Evolutionary conservation across 176 grass and related monocot genomes (phyloP), one percentile per base, ranked within the genome.

Genomic region (Eragrostis curvula): DNA sequence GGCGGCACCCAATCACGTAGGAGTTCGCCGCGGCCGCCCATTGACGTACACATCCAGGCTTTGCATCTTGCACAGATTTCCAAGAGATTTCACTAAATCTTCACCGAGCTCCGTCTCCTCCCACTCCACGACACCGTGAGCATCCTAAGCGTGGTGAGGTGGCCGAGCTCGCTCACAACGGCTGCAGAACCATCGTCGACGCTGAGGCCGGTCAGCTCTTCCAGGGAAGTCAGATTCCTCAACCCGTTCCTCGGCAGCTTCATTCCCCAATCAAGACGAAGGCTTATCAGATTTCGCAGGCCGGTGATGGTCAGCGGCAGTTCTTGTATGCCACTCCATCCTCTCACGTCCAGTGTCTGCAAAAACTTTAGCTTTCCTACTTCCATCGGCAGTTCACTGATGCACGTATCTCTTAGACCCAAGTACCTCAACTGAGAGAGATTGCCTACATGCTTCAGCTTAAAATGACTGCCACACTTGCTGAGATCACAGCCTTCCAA

Each of bases 351-450:
- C 17, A 66, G 44, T 12, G 23, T 46, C 60, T 50, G 59, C 45
- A 79, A 9, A 46, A 79, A 66, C 6, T 39, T 2, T 0, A 79
- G 20, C 18, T 66, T 36, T 13, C 75, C 75, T 4, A 63, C 48
- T 32, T 66, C 75, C 4, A 2, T 17, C 2, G 75, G 75, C 44
- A 66, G 44, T 10, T 79, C 59, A 23, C 3, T 6, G 0, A 79
- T 79, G 28, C 6, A 9, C 8, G 44, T 66, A 21, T 2, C 0
- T 23, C 16, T 14, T 12, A 66, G 18, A 0, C 44, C 59, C 0
- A 79, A 18, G 11, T 79, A 79, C 27, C 60, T 79, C 27, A 66
- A 6, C 3, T 65, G 75, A 50, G 17, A 36, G 5, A 78, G 59
- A 5, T 32, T 48, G 24, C 42, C 42, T 3, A 78, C 23, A 47